A percentile compares a stretch with the other conserved stretches of the same genome.
These are phyloP conservation scores for Colletotrichum liriopes DNA, from an alignment of 2,329 filamentous ascomycete genomes.

Conservation along the genomic window DNA sequence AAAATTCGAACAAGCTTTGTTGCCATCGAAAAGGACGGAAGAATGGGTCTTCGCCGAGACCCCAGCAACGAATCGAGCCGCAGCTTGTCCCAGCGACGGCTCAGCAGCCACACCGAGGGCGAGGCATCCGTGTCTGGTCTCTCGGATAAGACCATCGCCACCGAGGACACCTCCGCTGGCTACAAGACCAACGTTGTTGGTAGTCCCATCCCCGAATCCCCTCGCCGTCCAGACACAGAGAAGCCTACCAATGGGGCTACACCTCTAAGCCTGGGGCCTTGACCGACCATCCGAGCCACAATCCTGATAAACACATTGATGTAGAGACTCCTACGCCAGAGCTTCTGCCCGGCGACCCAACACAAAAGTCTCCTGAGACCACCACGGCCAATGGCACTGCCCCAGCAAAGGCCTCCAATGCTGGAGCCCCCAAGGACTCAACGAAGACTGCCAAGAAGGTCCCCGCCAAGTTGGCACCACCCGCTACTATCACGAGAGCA, in stretches of 20 bases:
- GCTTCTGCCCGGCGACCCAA: constrained; percentile 51
- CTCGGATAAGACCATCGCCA: constrained; percentile 36
- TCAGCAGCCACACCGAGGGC: constrained; percentile 56
- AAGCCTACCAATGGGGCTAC: constrained; percentile 47
- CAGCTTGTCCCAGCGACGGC: constrained; percentile 51
- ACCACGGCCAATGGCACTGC: constrained; percentile 46
- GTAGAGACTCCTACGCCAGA: constrained; percentile 55
- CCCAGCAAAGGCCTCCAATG: constrained; percentile 47
- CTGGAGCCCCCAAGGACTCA: constrained; percentile 29
- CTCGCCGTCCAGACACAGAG: constrained; percentile 48
- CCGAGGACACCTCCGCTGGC: constrained; percentile 51
- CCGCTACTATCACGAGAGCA: constrained; percentile 47
- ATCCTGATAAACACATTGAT: constrained; percentile 59
- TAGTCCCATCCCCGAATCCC: constrained; percentile 61
- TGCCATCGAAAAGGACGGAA: constrained; percentile 77
- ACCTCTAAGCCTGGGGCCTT: constrained; percentile 44
- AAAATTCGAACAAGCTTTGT: constrained; percentile 84
- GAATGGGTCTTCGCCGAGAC: constrained; percentile 67
- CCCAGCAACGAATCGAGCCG: constrained; percentile 59
- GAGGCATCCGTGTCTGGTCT: constrained; percentile 47
- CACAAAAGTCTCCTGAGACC: constrained; percentile 32
- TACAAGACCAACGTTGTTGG: constrained; percentile 54
- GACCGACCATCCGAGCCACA: constrained; percentile 54
- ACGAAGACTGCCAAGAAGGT: constrained; percentile 51
- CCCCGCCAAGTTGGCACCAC: constrained; percentile 47